These are phyloP conservation scores for Maudiozyma barnettii DNA, from an alignment of 805 yeast species.

Conservation along the genomic window DNA sequence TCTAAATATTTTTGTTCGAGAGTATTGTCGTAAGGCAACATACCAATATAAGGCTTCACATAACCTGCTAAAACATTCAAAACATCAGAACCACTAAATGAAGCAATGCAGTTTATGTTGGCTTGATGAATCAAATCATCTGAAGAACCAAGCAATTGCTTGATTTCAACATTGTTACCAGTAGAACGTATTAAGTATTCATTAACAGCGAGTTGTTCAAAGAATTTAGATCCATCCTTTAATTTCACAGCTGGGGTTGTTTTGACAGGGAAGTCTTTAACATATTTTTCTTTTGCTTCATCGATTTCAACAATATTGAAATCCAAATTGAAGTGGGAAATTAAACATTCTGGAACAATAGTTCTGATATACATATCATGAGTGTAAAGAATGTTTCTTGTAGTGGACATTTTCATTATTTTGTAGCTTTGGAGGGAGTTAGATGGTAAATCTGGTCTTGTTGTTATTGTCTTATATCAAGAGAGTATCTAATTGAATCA, in stretches of 20 bases:
- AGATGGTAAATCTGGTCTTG: too few species aligned
- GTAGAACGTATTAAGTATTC: conserved; percentile 35
- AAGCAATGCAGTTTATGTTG: conserved; percentile 42
- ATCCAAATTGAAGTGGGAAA: background rate
- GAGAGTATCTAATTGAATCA: too few species aligned
- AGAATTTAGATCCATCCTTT: background rate
- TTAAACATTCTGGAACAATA: background rate
- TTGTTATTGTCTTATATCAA: too few species aligned
- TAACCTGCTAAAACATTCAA: conserved; percentile 37
- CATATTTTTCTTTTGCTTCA: background rate
- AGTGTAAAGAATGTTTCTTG: background rate
- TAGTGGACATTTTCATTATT: background rate
- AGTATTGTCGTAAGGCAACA: conserved; percentile 65
- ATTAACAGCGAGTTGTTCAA: conserved; percentile 24
- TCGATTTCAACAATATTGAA: background rate
- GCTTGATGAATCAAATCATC: conserved; percentile 43
- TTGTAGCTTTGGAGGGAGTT: background rate
- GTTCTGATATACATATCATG: background rate
- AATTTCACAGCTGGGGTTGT: background rate
- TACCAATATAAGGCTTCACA: conserved; percentile 53
- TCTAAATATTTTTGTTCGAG: conserved; percentile 36
- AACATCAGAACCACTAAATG: conserved; percentile 61
- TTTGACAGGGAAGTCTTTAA: background rate
- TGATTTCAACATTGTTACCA: conserved; percentile 25
- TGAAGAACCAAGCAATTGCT: conserved; percentile 47